phyloP scores from a whole-genome alignment of 805 yeast genomes.

The Yamadazyma sp. region DNA sequence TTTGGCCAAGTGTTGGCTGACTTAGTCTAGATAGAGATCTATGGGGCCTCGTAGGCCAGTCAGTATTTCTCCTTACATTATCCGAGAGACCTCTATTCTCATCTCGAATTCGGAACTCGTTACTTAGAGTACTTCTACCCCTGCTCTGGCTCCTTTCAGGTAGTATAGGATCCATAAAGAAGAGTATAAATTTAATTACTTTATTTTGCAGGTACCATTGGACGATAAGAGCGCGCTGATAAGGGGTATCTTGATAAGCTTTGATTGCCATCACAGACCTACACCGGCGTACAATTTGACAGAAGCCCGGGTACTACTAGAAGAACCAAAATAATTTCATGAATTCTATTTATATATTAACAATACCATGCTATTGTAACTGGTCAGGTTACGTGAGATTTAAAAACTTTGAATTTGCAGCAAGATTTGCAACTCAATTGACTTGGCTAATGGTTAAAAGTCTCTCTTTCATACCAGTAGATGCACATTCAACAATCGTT shows the following conservation, averaged over 20 bases:
- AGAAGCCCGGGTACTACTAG: too few relatives aligned
- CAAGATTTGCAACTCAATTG: too few relatives aligned
- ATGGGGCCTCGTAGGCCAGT: conserved; percentile 6
- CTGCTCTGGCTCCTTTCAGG: conserved; percentile 8
- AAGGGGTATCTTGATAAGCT: background rate
- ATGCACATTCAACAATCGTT: conserved; percentile 45
- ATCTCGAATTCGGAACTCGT: conserved; percentile 13
- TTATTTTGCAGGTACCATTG: conserved; percentile 3
- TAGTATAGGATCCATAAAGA: conserved; percentile 1
- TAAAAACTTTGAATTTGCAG: too few relatives aligned
- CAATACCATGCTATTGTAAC: too few relatives aligned
- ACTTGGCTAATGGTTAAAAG: conserved; percentile 20
- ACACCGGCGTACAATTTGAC: too few relatives aligned
- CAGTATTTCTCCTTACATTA: conserved; percentile 1
- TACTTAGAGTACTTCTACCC: conserved; percentile 1
- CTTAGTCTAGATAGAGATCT: conserved; percentile 14
- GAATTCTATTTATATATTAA: too few relatives aligned
- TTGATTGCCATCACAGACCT: too few relatives aligned
- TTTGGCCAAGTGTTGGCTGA: background rate
- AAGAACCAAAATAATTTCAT: too few relatives aligned
- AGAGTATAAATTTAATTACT: background rate
- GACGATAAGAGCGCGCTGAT: conserved; percentile 6
- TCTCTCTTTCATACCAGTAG: conserved; percentile 39
- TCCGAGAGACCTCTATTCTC: conserved; percentile 4
- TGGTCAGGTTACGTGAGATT: too few relatives aligned